A percentile compares a stretch with the other conserved stretches of the same genome.
phyloP scores from a whole-genome alignment of 192 early-diverging fungal species.

The Chytriomyces confervae region DNA sequence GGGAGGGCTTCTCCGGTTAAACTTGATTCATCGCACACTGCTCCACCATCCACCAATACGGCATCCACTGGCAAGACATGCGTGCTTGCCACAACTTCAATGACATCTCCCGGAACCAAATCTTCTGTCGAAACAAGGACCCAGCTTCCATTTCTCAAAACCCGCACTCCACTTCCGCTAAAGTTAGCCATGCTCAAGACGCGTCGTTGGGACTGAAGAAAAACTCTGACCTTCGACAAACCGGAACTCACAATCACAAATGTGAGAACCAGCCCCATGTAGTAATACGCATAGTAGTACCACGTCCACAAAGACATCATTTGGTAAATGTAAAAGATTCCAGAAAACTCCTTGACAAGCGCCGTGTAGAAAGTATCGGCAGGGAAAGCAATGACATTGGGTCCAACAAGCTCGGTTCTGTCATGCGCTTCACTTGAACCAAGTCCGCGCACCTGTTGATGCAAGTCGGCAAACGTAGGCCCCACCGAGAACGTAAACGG shows the following conservation, averaged over 20 bases:
- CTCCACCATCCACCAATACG: conserved; percentile 70
- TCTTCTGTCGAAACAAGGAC: conserved; percentile 51
- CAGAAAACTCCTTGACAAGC: conserved; percentile 60
- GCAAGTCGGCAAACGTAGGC: conserved; percentile 45
- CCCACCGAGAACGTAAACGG: conserved; percentile 66
- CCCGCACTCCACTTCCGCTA: conserved; percentile 46
- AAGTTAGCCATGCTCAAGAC: conserved; percentile 55
- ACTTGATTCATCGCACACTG: conserved; percentile 75
- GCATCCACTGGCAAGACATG: conserved; percentile 70
- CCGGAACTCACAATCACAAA: conserved; percentile 49
- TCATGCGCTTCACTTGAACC: conserved; percentile 53
- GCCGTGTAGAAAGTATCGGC: conserved; percentile 63
- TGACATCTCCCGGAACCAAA: conserved; percentile 77
- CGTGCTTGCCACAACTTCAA: conserved; percentile 54
- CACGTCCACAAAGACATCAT: conserved; percentile 51
- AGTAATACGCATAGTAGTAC: conserved; percentile 56
- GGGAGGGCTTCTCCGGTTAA: conserved; percentile 82
- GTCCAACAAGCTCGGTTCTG: conserved; percentile 67
- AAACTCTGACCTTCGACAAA: conserved; percentile 47
- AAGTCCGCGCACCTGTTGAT: conserved; percentile 50
- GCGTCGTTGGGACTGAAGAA: conserved; percentile 41
- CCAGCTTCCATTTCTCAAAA: conserved; percentile 67
- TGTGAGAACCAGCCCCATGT: conserved; percentile 55
- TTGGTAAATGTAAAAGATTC: conserved; percentile 55
- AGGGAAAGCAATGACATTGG: conserved; percentile 72